Evolutionary conservation across 1,139 yeast species (phyloP).

Genomic region (Wickerhamiella infanticola): DNA sequence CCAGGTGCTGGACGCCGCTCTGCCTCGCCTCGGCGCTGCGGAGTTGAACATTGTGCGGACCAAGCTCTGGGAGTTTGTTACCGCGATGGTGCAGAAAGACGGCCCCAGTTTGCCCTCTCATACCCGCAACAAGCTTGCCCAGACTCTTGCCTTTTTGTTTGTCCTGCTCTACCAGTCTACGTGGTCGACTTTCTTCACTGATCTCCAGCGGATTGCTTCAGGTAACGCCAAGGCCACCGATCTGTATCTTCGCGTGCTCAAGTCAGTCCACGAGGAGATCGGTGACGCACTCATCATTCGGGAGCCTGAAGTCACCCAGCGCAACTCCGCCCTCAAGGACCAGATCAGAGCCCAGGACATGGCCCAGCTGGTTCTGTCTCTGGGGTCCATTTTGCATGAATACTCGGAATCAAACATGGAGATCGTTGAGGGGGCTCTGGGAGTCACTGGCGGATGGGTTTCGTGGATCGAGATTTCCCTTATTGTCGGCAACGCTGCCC

Average conservation of each 20-base stretch:
- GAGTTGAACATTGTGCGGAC: slow-evolving; percentile 35
- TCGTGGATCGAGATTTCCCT: slow-evolving; percentile 89
- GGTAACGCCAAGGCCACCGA: slow-evolving; percentile 46
- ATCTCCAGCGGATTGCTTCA: slow-evolving; percentile 32
- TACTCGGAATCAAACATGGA: slow-evolving; percentile 18
- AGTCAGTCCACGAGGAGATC: slow-evolving; percentile 74
- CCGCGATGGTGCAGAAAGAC: slow-evolving; percentile 9
- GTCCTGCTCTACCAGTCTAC: slow-evolving; percentile 45
- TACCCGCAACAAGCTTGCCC: slow-evolving; percentile 66
- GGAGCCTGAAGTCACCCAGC: slow-evolving; percentile 40
- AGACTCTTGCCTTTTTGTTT: slow-evolving; percentile 56
- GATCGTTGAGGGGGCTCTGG: slow-evolving; percentile 43
- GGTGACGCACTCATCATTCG: slow-evolving; percentile 80
- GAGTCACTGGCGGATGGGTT: slow-evolving; percentile 69
- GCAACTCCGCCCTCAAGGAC: slow-evolving; percentile 66
- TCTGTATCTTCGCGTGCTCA: slow-evolving; percentile 56
- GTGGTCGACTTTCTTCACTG: slow-evolving; percentile 56
- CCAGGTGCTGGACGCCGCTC: slow-evolving; percentile 61
- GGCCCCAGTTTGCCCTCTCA: slow-evolving; percentile 29
- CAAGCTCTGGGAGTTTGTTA: slow-evolving; percentile 31
- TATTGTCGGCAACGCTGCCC: slow-evolving; percentile 41
- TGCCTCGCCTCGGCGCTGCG: slow-evolving; percentile 34
- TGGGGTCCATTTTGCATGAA: slow-evolving; percentile 4
- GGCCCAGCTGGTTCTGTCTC: slow-evolving; percentile 34
- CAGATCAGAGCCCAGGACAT: slow-evolving; percentile 64